Base-by-base conservation (phyloP, 2,329 filamentous ascomycete species). In the Fusarium sp. region DNA sequence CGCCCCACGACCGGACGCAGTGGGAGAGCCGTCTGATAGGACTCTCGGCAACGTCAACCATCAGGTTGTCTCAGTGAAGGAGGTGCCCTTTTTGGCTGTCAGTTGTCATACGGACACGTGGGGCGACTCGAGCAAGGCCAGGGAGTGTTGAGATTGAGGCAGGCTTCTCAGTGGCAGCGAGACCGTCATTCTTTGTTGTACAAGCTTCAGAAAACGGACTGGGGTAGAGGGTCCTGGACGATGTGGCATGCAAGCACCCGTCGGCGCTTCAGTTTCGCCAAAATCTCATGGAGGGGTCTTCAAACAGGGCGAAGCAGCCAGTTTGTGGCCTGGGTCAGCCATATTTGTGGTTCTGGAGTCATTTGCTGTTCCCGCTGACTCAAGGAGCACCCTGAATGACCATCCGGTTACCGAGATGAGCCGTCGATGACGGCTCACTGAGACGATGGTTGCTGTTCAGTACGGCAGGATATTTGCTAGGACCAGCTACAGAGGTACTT, bases 221-320 rank as follows among this genome's bases (percentile, higher is more conserved):
- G 66, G 67, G 72, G 71, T 63, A 64, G 58, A 65, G 47, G 57
- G 62, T 60, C 65, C 66, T 74, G 65, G 64, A 67, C 59, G 67
- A 73, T 73, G 69, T 62, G 57, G 47, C 43, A 76, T 76, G 74
- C 74, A 76, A 65, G 63, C 58, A 75, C 43, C 73, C 74, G 73
- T 55, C 54, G 66, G 72, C 67, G 62, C 72, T 65, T 70, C 67
- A 66, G 48, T 65, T 64, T 60, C 61, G 60, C 63, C 60, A 64
- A 69, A 65, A 66, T 60, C 59, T 60, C 61, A 60, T 69, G 69
- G 71, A 23, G 65, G 69, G 68, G 59, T 58, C 50, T 65, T 66
- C 51, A 60, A 55, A 60, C 63, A 67, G 69, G 58, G 54, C 55
- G 46, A 65, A 57, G 53, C 62, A 60, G 50, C 68, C 62, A 63